Evolutionary conservation across 192 early-diverging fungal genomes (phyloP).

Genomic region (Gaertneriomyces semiglobifer): DNA sequence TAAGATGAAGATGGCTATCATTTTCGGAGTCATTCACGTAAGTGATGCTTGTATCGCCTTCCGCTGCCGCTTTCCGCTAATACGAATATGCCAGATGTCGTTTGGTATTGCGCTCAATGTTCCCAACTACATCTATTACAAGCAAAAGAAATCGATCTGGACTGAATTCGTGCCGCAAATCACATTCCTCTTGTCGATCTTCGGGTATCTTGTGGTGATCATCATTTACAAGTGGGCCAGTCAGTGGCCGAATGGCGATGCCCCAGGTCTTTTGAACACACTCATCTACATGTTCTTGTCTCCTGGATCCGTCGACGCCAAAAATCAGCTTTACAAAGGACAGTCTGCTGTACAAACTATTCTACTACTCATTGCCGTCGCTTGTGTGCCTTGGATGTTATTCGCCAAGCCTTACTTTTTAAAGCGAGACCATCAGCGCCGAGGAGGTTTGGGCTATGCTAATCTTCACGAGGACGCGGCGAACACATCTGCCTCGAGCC

Average conservation of each 20-base stretch:
- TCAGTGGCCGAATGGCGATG: slow-evolving; percentile 72
- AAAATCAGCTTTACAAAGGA: slow-evolving; percentile 76
- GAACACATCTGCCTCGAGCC: slow-evolving; percentile 7
- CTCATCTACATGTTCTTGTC: slow-evolving; percentile 99
- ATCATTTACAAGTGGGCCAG: slow-evolving; percentile 97
- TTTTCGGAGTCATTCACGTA: slow-evolving; percentile 90
- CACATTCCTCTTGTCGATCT: slow-evolving; percentile 86
- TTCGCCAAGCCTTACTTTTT: slow-evolving; percentile 86
- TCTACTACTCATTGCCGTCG: slow-evolving; percentile 75
- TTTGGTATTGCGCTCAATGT: slow-evolving; percentile 89
- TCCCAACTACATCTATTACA: slow-evolving; percentile 88
- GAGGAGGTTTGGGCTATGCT: slow-evolving; percentile 60
- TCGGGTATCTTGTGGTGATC: slow-evolving; percentile 89
- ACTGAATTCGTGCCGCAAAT: slow-evolving; percentile 92
- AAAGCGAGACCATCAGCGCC: slow-evolving; percentile 68
- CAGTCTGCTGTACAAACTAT: slow-evolving; percentile 81
- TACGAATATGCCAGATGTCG: slow-evolving; percentile 62
- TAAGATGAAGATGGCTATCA: slow-evolving; percentile 99
- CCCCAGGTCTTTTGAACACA: slow-evolving; percentile 94
- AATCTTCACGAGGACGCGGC: slow-evolving; percentile 35
- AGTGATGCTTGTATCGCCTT: slow-evolving; percentile 10
- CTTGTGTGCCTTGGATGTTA: slow-evolving; percentile 98
- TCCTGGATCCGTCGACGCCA: slow-evolving; percentile 72
- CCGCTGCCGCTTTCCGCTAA: not conserved
- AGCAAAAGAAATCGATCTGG: slow-evolving; percentile 73